These are phyloP conservation scores for Cordyceps sp. DNA, from an alignment of 2,329 filamentous ascomycete genomes.

Conservation along the genomic window DNA sequence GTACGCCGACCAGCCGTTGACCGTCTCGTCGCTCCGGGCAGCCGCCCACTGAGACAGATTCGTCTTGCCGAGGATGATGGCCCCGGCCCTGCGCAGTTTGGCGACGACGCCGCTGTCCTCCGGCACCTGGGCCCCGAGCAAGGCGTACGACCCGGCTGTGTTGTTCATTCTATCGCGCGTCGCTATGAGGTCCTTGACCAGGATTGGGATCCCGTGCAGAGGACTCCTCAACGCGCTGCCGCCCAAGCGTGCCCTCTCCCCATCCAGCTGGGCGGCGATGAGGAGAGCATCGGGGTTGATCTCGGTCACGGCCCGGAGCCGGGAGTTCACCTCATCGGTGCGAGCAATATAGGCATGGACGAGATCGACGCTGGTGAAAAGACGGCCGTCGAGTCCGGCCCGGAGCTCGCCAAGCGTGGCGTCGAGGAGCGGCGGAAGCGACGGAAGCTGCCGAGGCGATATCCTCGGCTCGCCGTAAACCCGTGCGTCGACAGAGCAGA, in stretches of 20 bases:
- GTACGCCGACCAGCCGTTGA: slow-evolving; percentile 47
- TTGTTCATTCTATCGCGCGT: slow-evolving; percentile 47
- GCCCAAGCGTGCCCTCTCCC: slow-evolving; percentile 4
- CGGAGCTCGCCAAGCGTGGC: neutral
- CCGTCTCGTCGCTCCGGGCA: slow-evolving; percentile 36
- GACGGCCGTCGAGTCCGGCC: neutral
- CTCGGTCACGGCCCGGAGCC: slow-evolving; percentile 15
- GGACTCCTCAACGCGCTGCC: no score
- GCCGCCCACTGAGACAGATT: slow-evolving; percentile 52
- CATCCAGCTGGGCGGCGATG: slow-evolving; percentile 20
- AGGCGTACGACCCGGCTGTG: slow-evolving; percentile 43
- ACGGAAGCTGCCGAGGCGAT: no score
- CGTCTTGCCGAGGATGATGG: slow-evolving; percentile 48
- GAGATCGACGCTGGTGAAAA: slow-evolving; percentile 20
- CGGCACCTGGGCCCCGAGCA: slow-evolving; percentile 38
- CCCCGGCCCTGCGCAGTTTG: slow-evolving; percentile 43
- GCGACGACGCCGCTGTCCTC: slow-evolving; percentile 40
- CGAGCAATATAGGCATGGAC: slow-evolving; percentile 13
- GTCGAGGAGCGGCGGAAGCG: neutral
- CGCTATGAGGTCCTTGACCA: slow-evolving; percentile 53
- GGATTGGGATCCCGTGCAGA: slow-evolving; percentile 46
- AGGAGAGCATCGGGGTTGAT: slow-evolving; percentile 20
- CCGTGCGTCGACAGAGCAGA: no score
- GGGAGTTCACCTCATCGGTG: slow-evolving; percentile 9
- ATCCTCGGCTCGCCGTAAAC: no score